Conservation (phyloP, 1,139 yeast species). For the Hansenula sp. region DNA sequence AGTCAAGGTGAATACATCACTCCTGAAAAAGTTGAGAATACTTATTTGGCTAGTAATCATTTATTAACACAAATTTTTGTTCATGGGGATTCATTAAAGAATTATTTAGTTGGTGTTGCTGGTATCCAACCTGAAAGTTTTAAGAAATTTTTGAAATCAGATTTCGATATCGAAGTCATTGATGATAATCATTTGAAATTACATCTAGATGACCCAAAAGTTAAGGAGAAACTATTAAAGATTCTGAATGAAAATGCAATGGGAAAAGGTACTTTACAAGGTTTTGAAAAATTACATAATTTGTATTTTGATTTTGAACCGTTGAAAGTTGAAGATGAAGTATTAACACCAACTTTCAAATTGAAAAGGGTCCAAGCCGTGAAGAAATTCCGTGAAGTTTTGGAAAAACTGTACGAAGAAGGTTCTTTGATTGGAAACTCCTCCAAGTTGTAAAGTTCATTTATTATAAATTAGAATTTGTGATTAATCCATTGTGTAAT, state of each 20-base stretch:
- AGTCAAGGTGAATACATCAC: constrained; percentile 66
- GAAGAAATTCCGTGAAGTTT: constrained; percentile 36
- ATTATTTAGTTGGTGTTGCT: constrained; percentile 47
- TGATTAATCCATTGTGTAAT: no score
- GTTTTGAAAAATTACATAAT: constrained; percentile 46
- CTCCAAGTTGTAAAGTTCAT: not conserved
- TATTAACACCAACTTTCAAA: constrained; percentile 51
- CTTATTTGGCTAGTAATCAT: constrained; percentile 40
- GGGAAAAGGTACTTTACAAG: constrained; percentile 17
- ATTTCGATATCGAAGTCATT: constrained; percentile 1
- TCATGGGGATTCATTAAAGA: constrained; percentile 50
- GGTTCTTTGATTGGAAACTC: constrained; percentile 27
- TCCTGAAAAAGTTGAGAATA: constrained; percentile 57
- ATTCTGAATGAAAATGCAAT: constrained; percentile 27
- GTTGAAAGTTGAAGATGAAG: constrained; percentile 41
- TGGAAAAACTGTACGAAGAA: constrained; percentile 48
- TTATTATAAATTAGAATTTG: not conserved
- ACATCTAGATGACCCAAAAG: constrained; percentile 20
- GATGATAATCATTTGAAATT: constrained; percentile 15
- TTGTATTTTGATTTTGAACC: constrained; percentile 43
- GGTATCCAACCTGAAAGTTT: constrained; percentile 36
- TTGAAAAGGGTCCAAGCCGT: constrained; percentile 45
- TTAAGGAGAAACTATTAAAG: constrained; percentile 27
- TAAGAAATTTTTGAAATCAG: not conserved
- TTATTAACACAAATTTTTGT: constrained; percentile 41